Base-by-base conservation (phyloP, 1,139 yeast species). In the Yamadazyma epiphylla region DNA sequence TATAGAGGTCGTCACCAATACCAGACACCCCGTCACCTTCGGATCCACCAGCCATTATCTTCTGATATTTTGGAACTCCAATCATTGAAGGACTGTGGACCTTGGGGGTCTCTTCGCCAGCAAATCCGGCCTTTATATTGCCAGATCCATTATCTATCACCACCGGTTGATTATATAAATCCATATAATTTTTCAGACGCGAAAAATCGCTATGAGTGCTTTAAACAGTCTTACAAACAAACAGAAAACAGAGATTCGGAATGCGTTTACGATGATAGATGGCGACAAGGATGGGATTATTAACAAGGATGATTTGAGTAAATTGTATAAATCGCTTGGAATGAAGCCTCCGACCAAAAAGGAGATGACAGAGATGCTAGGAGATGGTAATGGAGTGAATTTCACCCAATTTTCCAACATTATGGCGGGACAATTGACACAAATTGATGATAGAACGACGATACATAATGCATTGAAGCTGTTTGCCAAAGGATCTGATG, bases 91-190 rank as follows among this genome's bases (percentile, higher is more conserved):
- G 58, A 23, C 60, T 61, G 38, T 61, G 70, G 24, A 76, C 55
- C 44, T 76, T 72, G 3, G 97, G 97, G 43, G 67, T 72, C 34
- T 86, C 94, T 44, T 85, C 94, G 12, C 96, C 96, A 1, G 96
- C 95, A 58, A 89, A 85, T 1, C 97, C 97, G 1, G 95, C 88
- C 51, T 87, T 84, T 34, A 88, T 66, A 29, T 74, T 72, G 2
- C 95, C 95, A 4, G 95, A 81, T n/a, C 97, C 97, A 62, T 86
- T 87, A 55, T 89, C 97, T 21, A 89, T 69, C 22, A 89, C 96
- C 28, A 89, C 77, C 2, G 96, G 96, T 57, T 89, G 96, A 56
- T 88, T 89, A 38, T 67, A 68, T 26, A 68, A 53, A 6, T n/a
- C 28, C 40, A 26, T 16, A n/a, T 20, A 8, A 13, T 15, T 13